phyloP scores from a whole-genome alignment of 1,284 basidiomycete genomes.

The Volvariella volvacea region DNA sequence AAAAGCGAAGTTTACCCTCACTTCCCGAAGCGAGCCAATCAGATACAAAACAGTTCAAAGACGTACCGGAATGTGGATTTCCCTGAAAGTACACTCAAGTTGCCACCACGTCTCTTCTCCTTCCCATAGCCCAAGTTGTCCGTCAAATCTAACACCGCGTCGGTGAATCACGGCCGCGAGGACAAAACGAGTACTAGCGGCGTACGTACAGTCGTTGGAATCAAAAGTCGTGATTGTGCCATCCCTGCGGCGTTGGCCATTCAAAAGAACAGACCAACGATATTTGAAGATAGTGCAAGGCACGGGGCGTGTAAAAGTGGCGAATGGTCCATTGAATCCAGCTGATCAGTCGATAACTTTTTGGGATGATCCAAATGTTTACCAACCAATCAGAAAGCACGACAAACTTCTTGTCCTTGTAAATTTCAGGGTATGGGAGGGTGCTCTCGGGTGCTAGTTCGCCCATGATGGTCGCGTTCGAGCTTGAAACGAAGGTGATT shows the following conservation, averaged over 20 bases:
- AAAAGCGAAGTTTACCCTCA: not conserved
- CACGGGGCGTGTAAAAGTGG: not conserved
- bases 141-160: slow-evolving; percentile 53
- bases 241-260: slow-evolving; percentile 50
- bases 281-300: not conserved
- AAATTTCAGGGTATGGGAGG: slow-evolving; percentile 73
- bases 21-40: not conserved
- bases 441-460: slow-evolving; percentile 47
- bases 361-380: no score
- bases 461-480: slow-evolving; percentile 14
- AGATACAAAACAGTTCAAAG: not conserved
- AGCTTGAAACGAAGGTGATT: not conserved
- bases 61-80: slow-evolving; percentile 64
- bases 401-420: slow-evolving; percentile 78
- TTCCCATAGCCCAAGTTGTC: slow-evolving; percentile 72
- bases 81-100: slow-evolving; percentile 65
- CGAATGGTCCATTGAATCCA: slow-evolving; percentile 2
- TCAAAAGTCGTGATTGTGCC: slow-evolving; percentile 89
- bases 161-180: not conserved
- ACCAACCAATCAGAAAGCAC: slow-evolving; percentile 86
- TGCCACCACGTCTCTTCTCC: slow-evolving; percentile 62
- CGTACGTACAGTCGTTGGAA: slow-evolving; percentile 81
- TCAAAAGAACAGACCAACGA: slow-evolving; percentile 4
- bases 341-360: not conserved
- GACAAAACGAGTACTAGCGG: slow-evolving; percentile 1